Evolutionary conservation across 2,329 filamentous ascomycete genomes (phyloP).

Genomic region (Aspergillus sp.): DNA sequence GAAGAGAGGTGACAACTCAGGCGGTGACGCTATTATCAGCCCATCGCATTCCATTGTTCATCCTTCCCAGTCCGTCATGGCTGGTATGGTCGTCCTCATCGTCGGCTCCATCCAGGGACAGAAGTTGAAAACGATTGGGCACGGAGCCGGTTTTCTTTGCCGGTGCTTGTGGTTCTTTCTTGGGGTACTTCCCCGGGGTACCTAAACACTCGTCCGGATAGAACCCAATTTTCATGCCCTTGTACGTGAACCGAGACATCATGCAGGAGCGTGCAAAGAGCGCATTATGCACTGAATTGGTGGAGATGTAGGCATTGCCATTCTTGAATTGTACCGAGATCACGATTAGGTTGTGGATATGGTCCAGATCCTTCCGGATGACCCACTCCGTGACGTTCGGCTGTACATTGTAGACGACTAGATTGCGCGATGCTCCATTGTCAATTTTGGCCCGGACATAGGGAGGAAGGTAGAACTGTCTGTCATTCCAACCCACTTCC

Average conservation of each 20-base stretch:
- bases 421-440: constrained; percentile 70
- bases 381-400: constrained; percentile 61
- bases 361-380: constrained; percentile 74
- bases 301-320: constrained; percentile 67
- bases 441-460: constrained; percentile 67
- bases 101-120: constrained; percentile 54
- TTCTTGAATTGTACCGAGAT: constrained; percentile 63
- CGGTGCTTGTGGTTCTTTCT: constrained; percentile 27
- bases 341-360: constrained; percentile 77
- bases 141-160: constrained; percentile 37
- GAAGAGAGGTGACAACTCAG: not conserved
- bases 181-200: constrained; percentile 48
- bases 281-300: constrained; percentile 75
- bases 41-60: constrained; percentile 20
- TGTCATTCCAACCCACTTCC: constrained; percentile 68
- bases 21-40: constrained; percentile 20
- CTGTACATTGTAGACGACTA: constrained; percentile 65
- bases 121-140: constrained; percentile 64
- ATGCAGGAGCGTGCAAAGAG: constrained; percentile 77
- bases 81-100: constrained; percentile 33
- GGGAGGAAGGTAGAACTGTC: constrained; percentile 66
- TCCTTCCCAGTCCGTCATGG: constrained; percentile 14
- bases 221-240: constrained; percentile 70
- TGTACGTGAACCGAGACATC: constrained; percentile 69
- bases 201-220: constrained; percentile 71